Base-by-base conservation (phyloP, 2,329 filamentous ascomycete genomes). In the Penicillium sp. region DNA sequence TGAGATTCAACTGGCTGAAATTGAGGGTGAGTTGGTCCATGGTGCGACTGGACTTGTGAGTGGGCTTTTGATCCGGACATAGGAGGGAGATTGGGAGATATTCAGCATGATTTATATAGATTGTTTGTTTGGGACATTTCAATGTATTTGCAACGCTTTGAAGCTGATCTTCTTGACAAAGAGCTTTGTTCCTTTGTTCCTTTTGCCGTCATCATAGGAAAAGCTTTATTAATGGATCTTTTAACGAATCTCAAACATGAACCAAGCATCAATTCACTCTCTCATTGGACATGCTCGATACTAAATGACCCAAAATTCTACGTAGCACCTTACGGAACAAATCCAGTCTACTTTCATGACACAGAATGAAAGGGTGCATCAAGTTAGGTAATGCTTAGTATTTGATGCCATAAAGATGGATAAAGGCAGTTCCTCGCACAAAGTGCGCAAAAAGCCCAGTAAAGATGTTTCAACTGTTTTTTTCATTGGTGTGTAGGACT, bases 401-500 rank as follows among this genome's bases (percentile, higher is more conserved):
- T 41, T 49, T 29, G 47, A 29, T n/a, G 23, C 47, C 47, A 40
- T 43, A 23, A 31, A 15, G 26, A 43, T 27, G 18, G 25, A 42
- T n/a, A 46, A 40, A 22, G 25, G 33, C n/a, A 46, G 12, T 27
- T 29, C 15, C 26, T 12, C 35, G 46, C 31, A 49, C n/a, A 23
- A 40, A 35, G 42, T 27, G 40, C 29, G 50, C 23, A 56, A 57
- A 55, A 63, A 59, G 53, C 43, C 46, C 49, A 57, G 51, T 55
- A 66, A 63, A 58, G 60, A 62, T 64, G 58, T 73, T 71, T 73
- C 68, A 71, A 72, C 69, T 73, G 67, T 72, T 72, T 73, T 73
- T 72, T 71, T 68, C 55, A 67, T 73, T 71, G 63, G 62, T 60
- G 58, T 69, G 65, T 72, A 68, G 58, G 62, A 63, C 62, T 53